Evolutionary conservation across 2,329 filamentous ascomycete species (phyloP), one percentile per base, ranked within the genome.

Genomic region (Xylaria sp.): DNA sequence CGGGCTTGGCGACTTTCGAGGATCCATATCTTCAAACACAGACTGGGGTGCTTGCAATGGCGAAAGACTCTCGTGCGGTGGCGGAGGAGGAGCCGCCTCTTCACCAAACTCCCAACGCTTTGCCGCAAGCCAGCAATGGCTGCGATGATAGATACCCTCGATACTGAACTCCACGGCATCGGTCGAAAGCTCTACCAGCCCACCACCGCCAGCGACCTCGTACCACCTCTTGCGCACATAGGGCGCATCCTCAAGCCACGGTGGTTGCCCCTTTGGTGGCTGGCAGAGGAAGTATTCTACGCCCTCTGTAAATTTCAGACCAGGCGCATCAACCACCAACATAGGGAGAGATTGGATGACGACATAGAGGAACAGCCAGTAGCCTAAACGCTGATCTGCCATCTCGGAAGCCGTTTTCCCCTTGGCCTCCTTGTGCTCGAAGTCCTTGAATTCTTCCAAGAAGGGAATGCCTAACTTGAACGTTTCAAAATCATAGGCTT

Each of bases 211-310:
- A 2, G 89, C 86, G 4, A 90, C 84, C 60, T 88, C 84, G 70
- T 90, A 91, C 88, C 88, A 91, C 65, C 85, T 84, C 74, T 85
- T 86, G 63, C 83, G 81, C 13, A 87, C 81, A 44, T 84, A 76
- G 29, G 79, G 77, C 37, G 83, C 82, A 48, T 88, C 87, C 50
- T 85, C 82, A 42, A 86, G 78, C 90, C 90, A 94, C 0, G 90
- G 90, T 0, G 85, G 78, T 50, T 86, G 86, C 17, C 87, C 87
- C 65, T 89, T 83, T 0, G 89, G 87, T 3, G 89, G 84, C 67
- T 91, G 81, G 70, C 90, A 92, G 22, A 93, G 77, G 75, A 93
- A 94, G 72, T 93, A 91, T 69, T 93, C 90, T 2, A 91, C 88
- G 1, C 83, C 86, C 46, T 91, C 83, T 0, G 84, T 88, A 68